These are phyloP conservation scores for Avena eriantha DNA, from an alignment of 176 grass and related monocot genomes.

Conservation along the genomic window DNA sequence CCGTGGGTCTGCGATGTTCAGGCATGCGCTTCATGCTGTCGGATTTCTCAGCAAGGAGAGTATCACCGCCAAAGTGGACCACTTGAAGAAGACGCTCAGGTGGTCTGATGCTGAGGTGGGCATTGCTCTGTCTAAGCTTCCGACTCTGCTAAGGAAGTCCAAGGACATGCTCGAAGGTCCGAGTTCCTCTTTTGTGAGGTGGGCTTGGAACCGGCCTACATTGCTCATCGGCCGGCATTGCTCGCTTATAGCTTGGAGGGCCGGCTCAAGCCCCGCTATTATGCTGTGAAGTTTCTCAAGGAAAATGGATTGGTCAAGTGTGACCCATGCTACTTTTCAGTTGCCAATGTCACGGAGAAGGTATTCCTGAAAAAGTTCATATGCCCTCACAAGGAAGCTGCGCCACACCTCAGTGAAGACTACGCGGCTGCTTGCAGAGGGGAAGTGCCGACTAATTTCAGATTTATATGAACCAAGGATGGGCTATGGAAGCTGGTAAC, in stretches of 20 bases:
- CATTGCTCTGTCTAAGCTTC: background rate
- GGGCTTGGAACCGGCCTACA: background rate
- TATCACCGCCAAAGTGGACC: background rate
- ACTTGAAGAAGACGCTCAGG: too few species aligned
- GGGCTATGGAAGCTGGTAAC: background rate
- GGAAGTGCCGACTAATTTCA: too few species aligned
- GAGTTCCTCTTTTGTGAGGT: background rate
- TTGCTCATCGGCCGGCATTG: background rate
- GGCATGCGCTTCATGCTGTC: background rate
- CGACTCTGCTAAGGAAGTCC: background rate
- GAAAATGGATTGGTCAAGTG: too few species aligned
- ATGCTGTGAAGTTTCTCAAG: background rate
- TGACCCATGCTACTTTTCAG: too few species aligned
- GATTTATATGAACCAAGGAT: background rate
- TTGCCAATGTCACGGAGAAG: too few species aligned
- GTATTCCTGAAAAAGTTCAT: too few species aligned
- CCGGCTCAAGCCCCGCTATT: background rate
- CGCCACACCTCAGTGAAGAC: too few species aligned
- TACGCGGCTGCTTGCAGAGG: too few species aligned
- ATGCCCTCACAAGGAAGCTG: too few species aligned
- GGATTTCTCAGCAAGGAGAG: background rate
- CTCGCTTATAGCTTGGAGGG: background rate
- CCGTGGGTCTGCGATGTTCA: background rate
- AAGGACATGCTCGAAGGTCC: background rate
- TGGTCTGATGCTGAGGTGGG: too few species aligned